Percentiles rank a stretch among this genome's conserved stretches.
These are phyloP conservation scores for Fusarium sp. DNA, from an alignment of 2,329 filamentous ascomycete genomes.

Conservation along the genomic window DNA sequence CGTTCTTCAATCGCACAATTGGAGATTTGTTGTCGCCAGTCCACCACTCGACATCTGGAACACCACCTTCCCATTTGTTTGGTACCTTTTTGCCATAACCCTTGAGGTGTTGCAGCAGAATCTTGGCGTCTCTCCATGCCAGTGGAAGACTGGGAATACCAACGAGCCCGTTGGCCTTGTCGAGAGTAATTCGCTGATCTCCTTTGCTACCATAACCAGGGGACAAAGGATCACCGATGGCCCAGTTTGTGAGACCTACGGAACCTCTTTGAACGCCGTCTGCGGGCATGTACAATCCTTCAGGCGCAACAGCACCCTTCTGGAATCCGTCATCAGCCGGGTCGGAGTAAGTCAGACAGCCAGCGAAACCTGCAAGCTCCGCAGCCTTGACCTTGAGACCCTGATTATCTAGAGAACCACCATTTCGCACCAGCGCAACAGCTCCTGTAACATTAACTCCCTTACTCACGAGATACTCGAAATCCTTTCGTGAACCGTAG, in stretches of 20 bases:
- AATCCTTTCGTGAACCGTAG: constrained; percentile 88
- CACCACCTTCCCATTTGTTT: constrained; percentile 79
- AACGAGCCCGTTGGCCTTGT: constrained; percentile 78
- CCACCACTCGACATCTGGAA: constrained; percentile 86
- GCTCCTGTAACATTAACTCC: constrained; percentile 81
- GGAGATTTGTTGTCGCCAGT: constrained; percentile 82
- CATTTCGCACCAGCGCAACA: constrained; percentile 85
- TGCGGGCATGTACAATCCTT: constrained; percentile 82
- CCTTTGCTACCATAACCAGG: constrained; percentile 84
- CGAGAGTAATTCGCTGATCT: constrained; percentile 72
- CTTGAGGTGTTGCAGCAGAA: constrained; percentile 79
- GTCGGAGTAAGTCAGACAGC: constrained; percentile 93
- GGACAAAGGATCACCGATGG: constrained; percentile 91
- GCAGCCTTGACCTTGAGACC: constrained; percentile 91
- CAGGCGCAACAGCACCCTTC: constrained; percentile 77
- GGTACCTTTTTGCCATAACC: constrained; percentile 78
- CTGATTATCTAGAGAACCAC: constrained; percentile 77
- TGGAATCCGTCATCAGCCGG: constrained; percentile 85
- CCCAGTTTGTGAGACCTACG: constrained; percentile 83
- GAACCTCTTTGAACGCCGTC: constrained; percentile 86
- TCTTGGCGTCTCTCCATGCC: constrained; percentile 88
- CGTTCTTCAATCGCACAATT: constrained; percentile 82
- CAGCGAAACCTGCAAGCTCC: constrained; percentile 84
- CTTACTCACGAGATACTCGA: constrained; percentile 75
- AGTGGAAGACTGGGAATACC: constrained; percentile 92